These are phyloP conservation scores for Trypanosoma scelopori DNA, from an alignment of 208 protist species.

Conservation along the genomic window DNA sequence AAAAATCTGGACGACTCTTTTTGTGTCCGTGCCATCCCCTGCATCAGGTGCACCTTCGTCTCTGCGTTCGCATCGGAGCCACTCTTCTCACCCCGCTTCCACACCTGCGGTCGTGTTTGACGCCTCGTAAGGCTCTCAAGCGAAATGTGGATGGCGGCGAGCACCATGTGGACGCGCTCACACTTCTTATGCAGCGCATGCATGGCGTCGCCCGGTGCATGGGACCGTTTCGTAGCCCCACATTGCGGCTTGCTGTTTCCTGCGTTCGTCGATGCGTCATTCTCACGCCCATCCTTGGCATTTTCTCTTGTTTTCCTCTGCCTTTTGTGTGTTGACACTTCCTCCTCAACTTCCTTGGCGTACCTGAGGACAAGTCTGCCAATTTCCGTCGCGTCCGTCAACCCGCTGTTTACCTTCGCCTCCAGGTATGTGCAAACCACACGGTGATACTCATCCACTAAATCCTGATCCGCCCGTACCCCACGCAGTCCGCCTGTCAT, in stretches of 20 bases:
- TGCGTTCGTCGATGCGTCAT: neutral
- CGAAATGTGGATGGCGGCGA: slow-evolving; percentile 21
- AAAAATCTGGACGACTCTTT: slow-evolving; percentile 9
- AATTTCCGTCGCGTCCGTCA: slow-evolving; percentile 21
- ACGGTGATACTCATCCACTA: slow-evolving; percentile 23
- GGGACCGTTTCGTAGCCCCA: neutral
- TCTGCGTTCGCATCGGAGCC: neutral
- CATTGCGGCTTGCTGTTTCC: neutral
- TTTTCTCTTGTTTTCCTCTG: neutral
- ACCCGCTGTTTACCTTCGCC: slow-evolving; percentile 25
- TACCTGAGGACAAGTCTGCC: slow-evolving; percentile 28
- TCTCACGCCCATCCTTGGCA: neutral
- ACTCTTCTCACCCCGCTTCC: neutral
- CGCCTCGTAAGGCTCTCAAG: slow-evolving; percentile 16
- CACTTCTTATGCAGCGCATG: slow-evolving; percentile 21
- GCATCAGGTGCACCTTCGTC: neutral
- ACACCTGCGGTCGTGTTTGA: neutral
- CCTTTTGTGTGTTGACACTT: slow-evolving; percentile 14
- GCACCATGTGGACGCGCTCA: slow-evolving; percentile 22
- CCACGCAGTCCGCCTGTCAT: neutral
- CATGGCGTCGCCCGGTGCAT: slow-evolving; percentile 1
- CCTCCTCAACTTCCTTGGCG: slow-evolving; percentile 13
- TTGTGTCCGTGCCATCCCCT: neutral
- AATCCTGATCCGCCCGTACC: slow-evolving; percentile 3
- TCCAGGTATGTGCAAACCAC: slow-evolving; percentile 23